Evolutionary conservation across 2,329 filamentous ascomycete species (phyloP), one percentile per base, ranked within the genome.

Genomic region (Fusarium hostae): DNA sequence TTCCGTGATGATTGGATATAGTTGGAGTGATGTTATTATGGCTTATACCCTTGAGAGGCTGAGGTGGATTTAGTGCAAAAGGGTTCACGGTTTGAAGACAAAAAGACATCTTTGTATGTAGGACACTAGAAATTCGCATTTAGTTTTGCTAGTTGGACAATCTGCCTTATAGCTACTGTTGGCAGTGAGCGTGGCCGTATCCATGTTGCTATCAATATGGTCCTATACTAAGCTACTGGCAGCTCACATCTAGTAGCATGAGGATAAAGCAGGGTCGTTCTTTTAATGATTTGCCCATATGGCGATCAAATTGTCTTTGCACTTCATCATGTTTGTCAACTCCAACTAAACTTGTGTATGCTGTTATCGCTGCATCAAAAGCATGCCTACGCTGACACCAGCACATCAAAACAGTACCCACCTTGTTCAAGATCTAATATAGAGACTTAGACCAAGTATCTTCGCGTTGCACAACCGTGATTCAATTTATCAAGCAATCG

Each of bases 1-100:
- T 57, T 58, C 66, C 56, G 44, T 68, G 39, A 48, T 71, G 72
- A 73, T 76, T 75, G 66, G 66, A 56, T 66, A 63, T 74, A 59
- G 5, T 37, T 39, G 8, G 30, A 5, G 9, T 1, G 2, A 12
- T 26, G 16, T 20, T 63, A 48, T 34, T 10, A 20, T 12, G 5
- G 1, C 0, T 18, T 75, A 75, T 75, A 75, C 75, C 37, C 22
- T 32, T 16, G 22, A 5, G 3, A 0, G 8, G 0, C 1, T 2
- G 1, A 5, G 5, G 18, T 16, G 6, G 2, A 15, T 34, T 26
- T 6, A 2, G 4, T 28, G n/a, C 18, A 20, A 50, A 30, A 50
- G n/a, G 16, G 28, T 16, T 50, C 15, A 16, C 45, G 16, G 45
- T 50, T 24, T 22, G n/a, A 24, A 50, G 6, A 13, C 15, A 8